Evolutionary conservation across 495 filamentous ascomycete genomes (phyloP).

Genomic region (Parathielavia hyrcaniae): DNA sequence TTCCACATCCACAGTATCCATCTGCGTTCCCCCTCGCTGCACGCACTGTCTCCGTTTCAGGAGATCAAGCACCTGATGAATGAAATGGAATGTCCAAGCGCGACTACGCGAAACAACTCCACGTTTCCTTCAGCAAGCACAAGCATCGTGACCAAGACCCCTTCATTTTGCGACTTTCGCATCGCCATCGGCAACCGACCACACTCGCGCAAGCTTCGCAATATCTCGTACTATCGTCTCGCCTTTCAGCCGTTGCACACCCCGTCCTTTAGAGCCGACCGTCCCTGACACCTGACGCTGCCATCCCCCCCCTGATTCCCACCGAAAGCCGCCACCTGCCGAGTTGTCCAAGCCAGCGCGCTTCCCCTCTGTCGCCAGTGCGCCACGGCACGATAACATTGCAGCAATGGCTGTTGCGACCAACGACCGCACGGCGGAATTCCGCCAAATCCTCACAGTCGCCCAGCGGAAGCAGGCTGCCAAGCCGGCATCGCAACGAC

Average conservation of each 20-base stretch:
- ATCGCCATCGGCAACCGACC: neutral
- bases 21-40: slow-evolving; percentile 7
- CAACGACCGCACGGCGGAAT: slow-evolving; percentile 94
- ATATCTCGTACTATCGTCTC: neutral
- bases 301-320: neutral
- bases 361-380: neutral
- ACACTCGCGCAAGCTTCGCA: neutral
- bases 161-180: neutral
- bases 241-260: neutral
- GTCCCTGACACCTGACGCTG: neutral
- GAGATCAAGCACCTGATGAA: too few species aligned
- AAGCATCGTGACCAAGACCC: neutral
- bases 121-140: slow-evolving; percentile 15
- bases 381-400: neutral
- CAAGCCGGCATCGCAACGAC: slow-evolving; percentile 68
- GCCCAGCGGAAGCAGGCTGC: slow-evolving; percentile 67
- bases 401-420: slow-evolving; percentile 60
- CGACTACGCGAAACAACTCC: slow-evolving; percentile 13
- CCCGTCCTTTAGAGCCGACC: neutral
- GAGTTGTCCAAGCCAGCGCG: neutral
- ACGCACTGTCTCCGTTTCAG: neutral
- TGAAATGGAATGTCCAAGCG: slow-evolving; percentile 9
- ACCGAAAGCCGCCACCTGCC: neutral
- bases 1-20: neutral
- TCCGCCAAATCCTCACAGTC: slow-evolving; percentile 79